Conservation (phyloP, 2,329 filamentous ascomycete species). For the Knoxdaviesia capensis region DNA sequence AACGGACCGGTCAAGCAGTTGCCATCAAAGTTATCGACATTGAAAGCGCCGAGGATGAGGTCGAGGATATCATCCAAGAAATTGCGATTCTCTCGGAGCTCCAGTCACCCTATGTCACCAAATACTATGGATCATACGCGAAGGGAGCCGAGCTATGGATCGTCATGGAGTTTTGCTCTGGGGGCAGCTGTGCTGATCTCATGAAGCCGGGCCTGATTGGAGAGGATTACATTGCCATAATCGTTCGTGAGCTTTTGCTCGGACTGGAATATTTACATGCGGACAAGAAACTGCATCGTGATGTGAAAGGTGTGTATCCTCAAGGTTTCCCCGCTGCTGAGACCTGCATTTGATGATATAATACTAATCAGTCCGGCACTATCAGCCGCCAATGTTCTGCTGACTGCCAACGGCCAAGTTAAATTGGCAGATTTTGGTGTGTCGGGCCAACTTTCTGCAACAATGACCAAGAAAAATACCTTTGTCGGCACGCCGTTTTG, state of each 20-base stretch:
- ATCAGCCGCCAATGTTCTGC: slow-evolving; percentile 74
- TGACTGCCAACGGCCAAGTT: slow-evolving; percentile 81
- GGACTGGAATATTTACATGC: slow-evolving; percentile 84
- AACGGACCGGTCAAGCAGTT: slow-evolving; percentile 77
- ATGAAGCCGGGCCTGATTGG: slow-evolving; percentile 84
- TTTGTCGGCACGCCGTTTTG: slow-evolving; percentile 97
- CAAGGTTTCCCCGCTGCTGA: neutral
- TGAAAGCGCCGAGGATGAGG: slow-evolving; percentile 96
- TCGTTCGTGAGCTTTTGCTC: slow-evolving; percentile 71
- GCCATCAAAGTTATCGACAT: slow-evolving; percentile 99
- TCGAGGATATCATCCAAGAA: slow-evolving; percentile 98
- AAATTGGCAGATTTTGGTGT: slow-evolving; percentile 96
- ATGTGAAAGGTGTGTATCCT: slow-evolving; percentile 60
- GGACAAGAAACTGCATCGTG: slow-evolving; percentile 89
- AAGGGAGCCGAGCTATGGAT: slow-evolving; percentile 97
- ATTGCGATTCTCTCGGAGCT: slow-evolving; percentile 94
- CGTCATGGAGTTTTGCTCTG: slow-evolving; percentile 97
- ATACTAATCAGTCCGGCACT: no score
- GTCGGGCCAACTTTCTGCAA: slow-evolving; percentile 85
- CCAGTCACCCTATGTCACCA: slow-evolving; percentile 88
- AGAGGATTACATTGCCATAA: slow-evolving; percentile 95
- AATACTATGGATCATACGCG: slow-evolving; percentile 92
- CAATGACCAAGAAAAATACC: slow-evolving; percentile 99
- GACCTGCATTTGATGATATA: no score
- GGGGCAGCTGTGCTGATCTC: slow-evolving; percentile 85